Conservation (phyloP, 2,329 filamentous ascomycete genomes). For the Domatiomyces globalis region DNA sequence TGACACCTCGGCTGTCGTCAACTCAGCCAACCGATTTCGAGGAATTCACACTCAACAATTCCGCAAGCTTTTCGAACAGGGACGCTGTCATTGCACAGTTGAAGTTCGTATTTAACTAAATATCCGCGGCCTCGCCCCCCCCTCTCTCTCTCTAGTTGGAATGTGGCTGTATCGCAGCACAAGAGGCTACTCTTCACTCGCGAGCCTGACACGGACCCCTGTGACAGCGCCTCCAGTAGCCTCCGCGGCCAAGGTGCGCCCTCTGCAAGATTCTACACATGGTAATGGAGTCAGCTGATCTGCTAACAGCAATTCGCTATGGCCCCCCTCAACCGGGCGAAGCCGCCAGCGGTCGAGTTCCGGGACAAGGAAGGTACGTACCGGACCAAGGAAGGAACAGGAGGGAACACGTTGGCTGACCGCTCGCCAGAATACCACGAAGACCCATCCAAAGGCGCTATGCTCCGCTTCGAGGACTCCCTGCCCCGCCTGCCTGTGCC, state of each 20-base stretch:
- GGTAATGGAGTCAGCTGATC: conserved; percentile 1
- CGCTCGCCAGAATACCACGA: conserved; percentile 45
- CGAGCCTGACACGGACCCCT: not conserved
- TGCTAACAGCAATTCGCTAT: conserved; percentile 14
- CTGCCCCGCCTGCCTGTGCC: conserved; percentile 49
- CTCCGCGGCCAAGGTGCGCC: not conserved
- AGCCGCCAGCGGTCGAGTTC: conserved; percentile 24
- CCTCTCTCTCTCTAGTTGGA: not conserved
- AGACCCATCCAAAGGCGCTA: conserved; percentile 47
- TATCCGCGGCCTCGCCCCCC: not conserved
- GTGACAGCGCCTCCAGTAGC: not conserved
- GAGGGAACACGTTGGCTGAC: conserved; percentile 2
- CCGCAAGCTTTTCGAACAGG: not conserved
- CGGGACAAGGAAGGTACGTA: conserved; percentile 30
- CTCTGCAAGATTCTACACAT: not conserved
- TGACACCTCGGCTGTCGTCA: not conserved
- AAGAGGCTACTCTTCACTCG: not conserved
- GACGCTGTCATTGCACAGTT: not conserved
- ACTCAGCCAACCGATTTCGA: not conserved
- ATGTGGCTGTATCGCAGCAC: not conserved
- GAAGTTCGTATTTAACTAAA: not conserved
- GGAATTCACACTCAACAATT: not conserved
- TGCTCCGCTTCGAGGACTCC: conserved; percentile 54
- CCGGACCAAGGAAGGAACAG: not conserved
- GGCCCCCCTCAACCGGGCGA: conserved; percentile 21